phyloP scores from a whole-genome alignment of 257 asterid species.

The Solanum pimpinellifolium region DNA sequence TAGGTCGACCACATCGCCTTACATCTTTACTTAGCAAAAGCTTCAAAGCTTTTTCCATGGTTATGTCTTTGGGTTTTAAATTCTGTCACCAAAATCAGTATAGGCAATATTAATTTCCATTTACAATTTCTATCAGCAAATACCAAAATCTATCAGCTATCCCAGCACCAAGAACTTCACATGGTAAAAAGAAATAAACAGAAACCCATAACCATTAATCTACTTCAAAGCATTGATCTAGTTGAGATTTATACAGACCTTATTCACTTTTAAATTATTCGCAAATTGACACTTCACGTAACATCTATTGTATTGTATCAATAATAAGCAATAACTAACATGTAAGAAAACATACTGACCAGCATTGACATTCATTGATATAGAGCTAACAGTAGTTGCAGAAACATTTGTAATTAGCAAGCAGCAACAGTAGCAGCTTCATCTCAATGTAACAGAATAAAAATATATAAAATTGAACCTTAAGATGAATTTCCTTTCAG shows the following conservation, averaged over 20 bases:
- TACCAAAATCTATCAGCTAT: background rate
- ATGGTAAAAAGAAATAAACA: background rate
- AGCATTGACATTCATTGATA: background rate
- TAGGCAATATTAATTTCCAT: background rate
- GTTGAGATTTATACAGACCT: background rate
- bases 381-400: background rate
- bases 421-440: background rate
- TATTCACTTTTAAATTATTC: background rate
- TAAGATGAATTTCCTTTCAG: background rate
- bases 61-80: slow-evolving; percentile 44
- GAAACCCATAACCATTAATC: background rate
- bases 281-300: background rate
- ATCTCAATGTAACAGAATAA: background rate
- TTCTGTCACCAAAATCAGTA: slow-evolving; percentile 23
- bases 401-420: background rate
- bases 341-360: background rate
- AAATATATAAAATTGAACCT: background rate
- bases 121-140: background rate
- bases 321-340: background rate
- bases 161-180: background rate
- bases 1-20: slow-evolving; percentile 59
- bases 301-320: background rate
- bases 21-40: slow-evolving; percentile 50
- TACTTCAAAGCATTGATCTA: background rate
- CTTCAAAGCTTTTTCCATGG: slow-evolving; percentile 57